Conservation (phyloP, 1,139 yeast species). For the Blastobotrys petasosporus region DNA sequence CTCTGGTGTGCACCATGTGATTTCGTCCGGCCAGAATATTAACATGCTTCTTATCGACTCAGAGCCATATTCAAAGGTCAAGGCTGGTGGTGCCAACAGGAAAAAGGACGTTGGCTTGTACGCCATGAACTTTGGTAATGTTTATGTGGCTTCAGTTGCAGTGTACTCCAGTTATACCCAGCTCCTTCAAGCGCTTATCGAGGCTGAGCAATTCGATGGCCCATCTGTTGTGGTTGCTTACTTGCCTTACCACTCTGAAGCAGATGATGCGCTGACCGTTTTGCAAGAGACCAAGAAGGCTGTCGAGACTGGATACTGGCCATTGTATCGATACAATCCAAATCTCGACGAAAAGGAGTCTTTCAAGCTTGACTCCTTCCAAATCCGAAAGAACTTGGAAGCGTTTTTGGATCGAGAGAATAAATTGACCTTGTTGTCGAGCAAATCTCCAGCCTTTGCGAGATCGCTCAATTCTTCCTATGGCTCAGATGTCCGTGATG, state of each 20-base stretch:
- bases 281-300: conserved; percentile 84
- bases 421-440: conserved; percentile 68
- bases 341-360: conserved; percentile 43
- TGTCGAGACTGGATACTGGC: conserved; percentile 94
- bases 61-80: conserved; percentile 59
- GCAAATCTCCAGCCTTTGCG: conserved; percentile 68
- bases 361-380: conserved; percentile 80
- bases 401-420: conserved; percentile 86
- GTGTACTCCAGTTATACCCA: conserved; percentile 92
- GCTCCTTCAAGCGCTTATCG: conserved; percentile 78
- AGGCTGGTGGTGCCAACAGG: conserved; percentile 39
- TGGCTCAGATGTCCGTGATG: conserved; percentile 54
- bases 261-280: conserved; percentile 64
- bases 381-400: conserved; percentile 67
- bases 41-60: conserved; percentile 86
- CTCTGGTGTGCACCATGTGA: conserved; percentile 83
- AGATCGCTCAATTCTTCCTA: conserved; percentile 61
- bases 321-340: conserved; percentile 84
- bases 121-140: conserved; percentile 89
- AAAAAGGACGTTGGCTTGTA: conserved; percentile 92
- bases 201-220: conserved; percentile 82
- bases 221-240: conserved; percentile 90
- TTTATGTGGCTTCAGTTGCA: conserved; percentile 93
- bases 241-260: conserved; percentile 66
- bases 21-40: conserved; percentile 68